Evolutionary conservation across 2,329 filamentous ascomycete species (phyloP).

Genomic region (Verticillium isaacii): DNA sequence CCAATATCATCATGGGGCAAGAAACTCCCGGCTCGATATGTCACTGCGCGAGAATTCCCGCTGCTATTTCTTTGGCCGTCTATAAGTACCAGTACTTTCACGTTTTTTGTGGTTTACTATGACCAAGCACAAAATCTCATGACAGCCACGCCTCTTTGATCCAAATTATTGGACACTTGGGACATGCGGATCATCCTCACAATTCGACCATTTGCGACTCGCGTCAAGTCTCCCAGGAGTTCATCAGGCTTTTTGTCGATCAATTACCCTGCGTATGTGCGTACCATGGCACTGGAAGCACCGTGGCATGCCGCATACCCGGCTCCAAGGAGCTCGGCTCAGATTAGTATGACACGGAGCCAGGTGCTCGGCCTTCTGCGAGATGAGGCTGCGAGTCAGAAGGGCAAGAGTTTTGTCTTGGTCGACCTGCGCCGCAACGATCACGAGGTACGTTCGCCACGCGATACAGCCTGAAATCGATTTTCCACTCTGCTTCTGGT

Average conservation of each 20-base stretch:
- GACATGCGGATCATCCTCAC: too few species aligned
- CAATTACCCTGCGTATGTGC: too few species aligned
- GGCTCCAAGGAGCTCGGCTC: constrained; percentile 21
- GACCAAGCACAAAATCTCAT: too few species aligned
- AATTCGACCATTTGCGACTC: too few species aligned
- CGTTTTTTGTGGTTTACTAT: too few species aligned
- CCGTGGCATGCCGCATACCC: constrained; percentile 37
- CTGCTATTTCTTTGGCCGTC: neutral
- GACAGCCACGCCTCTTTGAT: too few species aligned
- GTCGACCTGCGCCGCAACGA: constrained; percentile 42
- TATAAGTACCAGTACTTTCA: neutral
- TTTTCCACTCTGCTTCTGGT: too few species aligned
- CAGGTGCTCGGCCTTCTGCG: constrained; percentile 31
- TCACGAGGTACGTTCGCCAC: constrained; percentile 30
- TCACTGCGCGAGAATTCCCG: neutral
- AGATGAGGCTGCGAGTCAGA: constrained; percentile 14
- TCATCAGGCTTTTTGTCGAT: too few species aligned
- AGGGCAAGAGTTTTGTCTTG: constrained; percentile 28
- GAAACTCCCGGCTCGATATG: neutral
- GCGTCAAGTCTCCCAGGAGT: too few species aligned
- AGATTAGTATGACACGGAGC: constrained; percentile 20
- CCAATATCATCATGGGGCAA: neutral
- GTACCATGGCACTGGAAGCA: neutral
- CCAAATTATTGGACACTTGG: too few species aligned
- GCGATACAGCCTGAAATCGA: too few species aligned